Evolutionary conservation across 768 basidiomycete species (phyloP).

Genomic region (Boletus fagicola): DNA sequence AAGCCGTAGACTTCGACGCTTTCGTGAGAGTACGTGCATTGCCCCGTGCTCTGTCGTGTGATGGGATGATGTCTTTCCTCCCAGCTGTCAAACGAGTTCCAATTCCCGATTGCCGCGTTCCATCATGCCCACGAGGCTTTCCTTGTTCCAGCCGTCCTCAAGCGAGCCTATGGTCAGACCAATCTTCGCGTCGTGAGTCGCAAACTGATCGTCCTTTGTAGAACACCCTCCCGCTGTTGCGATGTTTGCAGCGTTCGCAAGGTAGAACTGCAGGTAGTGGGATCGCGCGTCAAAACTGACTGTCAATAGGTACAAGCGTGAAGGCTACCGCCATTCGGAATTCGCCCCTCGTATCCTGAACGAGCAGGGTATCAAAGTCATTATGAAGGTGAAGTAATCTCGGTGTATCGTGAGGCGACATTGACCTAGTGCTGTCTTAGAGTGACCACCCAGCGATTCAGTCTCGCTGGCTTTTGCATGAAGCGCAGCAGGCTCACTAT

Average conservation of each 20-base stretch:
- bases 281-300: background rate
- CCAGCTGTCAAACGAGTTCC: constrained; percentile 76
- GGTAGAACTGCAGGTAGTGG: constrained; percentile 26
- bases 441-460: constrained; percentile 67
- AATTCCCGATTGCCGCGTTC: constrained; percentile 71
- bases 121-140: constrained; percentile 82
- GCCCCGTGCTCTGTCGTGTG: background rate
- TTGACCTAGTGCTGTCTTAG: constrained; percentile 33
- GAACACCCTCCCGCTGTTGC: constrained; percentile 64
- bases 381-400: constrained; percentile 45
- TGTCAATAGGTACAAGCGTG: constrained; percentile 49
- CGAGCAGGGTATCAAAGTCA: constrained; percentile 47
- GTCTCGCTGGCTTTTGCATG: constrained; percentile 74
- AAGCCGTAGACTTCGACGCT: constrained; percentile 69
- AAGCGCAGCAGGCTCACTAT: constrained; percentile 82
- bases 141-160: constrained; percentile 74
- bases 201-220: constrained; percentile 14
- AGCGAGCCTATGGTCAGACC: constrained; percentile 57
- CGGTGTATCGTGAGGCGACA: background rate
- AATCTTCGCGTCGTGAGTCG: background rate
- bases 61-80: background rate
- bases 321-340: constrained; percentile 55
- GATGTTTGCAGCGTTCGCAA: constrained; percentile 60
- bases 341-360: constrained; percentile 55
- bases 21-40: constrained; percentile 54